A percentile compares a stretch with the other conserved stretches of the same genome.
phyloP scores from a whole-genome alignment of 1,284 basidiomycete species.

The Cutaneotrichosporon arboriforme region DNA sequence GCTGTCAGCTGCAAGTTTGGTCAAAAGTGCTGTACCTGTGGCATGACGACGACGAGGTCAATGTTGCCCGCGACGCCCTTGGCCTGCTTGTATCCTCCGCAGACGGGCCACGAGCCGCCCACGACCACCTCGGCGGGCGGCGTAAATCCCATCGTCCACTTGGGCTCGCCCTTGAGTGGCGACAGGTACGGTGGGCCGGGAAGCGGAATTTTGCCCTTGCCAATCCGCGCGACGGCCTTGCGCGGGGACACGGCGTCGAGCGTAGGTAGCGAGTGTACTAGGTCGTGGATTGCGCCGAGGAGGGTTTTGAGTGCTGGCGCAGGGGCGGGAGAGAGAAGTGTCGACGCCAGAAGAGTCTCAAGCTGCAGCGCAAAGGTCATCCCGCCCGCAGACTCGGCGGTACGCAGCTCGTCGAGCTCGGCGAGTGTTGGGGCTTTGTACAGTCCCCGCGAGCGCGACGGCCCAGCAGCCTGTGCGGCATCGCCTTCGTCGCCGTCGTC shows the following conservation, averaged over 20 bases:
- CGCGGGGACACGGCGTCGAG: conserved; percentile 58
- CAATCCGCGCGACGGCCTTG: conserved; percentile 61
- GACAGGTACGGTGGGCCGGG: conserved; percentile 53
- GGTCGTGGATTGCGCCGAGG: conserved; percentile 70
- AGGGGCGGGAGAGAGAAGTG: conserved; percentile 56
- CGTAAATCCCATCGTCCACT: conserved; percentile 66
- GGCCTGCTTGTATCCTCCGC: conserved; percentile 52
- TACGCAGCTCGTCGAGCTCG: conserved; percentile 58
- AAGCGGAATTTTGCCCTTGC: conserved; percentile 53
- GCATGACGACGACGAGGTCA: conserved; percentile 83
- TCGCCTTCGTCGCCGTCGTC: conserved; percentile 36
- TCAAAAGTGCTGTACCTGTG: conserved; percentile 56
- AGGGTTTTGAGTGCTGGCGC: conserved; percentile 58
- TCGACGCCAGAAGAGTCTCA: conserved; percentile 68
- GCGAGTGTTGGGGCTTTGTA: conserved; percentile 53
- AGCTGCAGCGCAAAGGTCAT: conserved; percentile 54
- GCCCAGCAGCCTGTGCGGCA: conserved; percentile 26
- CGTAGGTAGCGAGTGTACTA: conserved; percentile 53
- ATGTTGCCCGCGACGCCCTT: conserved; percentile 60
- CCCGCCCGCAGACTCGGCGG: conserved; percentile 30
- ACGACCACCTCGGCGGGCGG: conserved; percentile 50
- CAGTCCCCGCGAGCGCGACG: conserved; percentile 33
- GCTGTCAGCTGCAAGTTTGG: conserved; percentile 2
- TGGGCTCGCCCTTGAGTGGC: conserved; percentile 61
- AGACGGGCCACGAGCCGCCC: conserved; percentile 56